These are phyloP conservation scores for Penicillium desertorum DNA, from an alignment of 495 filamentous ascomycete species.

Conservation along the genomic window DNA sequence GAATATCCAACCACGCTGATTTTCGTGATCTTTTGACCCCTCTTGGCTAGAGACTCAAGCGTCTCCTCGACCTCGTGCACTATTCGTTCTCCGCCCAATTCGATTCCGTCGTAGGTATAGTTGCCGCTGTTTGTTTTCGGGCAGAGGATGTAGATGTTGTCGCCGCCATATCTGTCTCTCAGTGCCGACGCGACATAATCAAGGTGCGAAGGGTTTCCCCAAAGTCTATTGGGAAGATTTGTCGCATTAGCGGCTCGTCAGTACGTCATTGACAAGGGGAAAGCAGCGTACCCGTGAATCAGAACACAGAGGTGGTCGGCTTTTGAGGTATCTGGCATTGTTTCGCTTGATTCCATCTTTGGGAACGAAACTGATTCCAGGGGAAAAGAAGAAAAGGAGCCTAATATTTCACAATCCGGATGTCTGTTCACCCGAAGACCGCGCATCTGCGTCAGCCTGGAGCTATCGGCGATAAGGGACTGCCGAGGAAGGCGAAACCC, in stretches of 20 bases:
- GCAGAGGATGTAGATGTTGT: constrained; percentile 68
- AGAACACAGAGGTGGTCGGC: constrained; percentile 85
- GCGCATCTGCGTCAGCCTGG: constrained; percentile 7
- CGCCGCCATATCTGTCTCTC: constrained; percentile 60
- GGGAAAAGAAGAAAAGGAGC: neutral
- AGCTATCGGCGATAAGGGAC: constrained; percentile 17
- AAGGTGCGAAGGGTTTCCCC: constrained; percentile 90
- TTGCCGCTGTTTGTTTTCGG: constrained; percentile 77
- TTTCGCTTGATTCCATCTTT: neutral
- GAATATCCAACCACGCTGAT: constrained; percentile 89
- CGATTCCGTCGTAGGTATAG: constrained; percentile 94
- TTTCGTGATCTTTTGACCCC: constrained; percentile 72
- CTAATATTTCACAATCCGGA: neutral
- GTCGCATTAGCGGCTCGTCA: constrained; percentile 8
- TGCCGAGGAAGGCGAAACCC: neutral
- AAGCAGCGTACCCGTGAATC: constrained; percentile 78
- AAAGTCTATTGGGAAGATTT: constrained; percentile 55
- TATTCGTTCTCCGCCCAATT: constrained; percentile 84
- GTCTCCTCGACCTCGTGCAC: constrained; percentile 84
- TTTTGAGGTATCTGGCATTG: constrained; percentile 21
- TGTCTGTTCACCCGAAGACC: constrained; percentile 10
- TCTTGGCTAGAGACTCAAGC: constrained; percentile 59
- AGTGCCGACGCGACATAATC: constrained; percentile 66
- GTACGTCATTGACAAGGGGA: constrained; percentile 14
- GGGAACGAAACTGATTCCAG: neutral